A percentile compares a stretch with the other conserved stretches of the same genome.
These are phyloP conservation scores for Puccinia hordei DNA, from an alignment of 1,284 basidiomycete species.

Conservation along the genomic window DNA sequence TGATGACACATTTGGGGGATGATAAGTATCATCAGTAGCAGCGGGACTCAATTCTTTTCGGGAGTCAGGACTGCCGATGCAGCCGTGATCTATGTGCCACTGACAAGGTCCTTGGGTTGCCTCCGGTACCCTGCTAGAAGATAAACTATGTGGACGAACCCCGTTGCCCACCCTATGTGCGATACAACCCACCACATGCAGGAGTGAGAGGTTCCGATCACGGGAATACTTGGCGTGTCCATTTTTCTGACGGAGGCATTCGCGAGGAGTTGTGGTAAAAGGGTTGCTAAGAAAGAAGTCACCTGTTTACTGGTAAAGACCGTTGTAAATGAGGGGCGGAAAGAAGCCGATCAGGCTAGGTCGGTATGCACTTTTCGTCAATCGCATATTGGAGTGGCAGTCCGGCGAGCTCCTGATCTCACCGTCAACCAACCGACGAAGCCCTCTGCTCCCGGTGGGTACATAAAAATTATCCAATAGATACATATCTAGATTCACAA, in stretches of 20 bases:
- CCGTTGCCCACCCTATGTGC: no score
- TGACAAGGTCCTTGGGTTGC: no score
- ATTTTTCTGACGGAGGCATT: neutral
- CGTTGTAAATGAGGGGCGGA: slow-evolving; percentile 27
- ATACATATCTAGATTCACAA: neutral
- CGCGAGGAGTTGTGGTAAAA: slow-evolving; percentile 1
- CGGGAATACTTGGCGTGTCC: neutral
- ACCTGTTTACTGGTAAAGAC: neutral
- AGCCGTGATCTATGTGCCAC: no score
- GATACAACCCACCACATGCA: no score
- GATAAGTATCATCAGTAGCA: neutral
- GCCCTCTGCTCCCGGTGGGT: neutral
- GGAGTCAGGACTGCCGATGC: no score
- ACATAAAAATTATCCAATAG: neutral
- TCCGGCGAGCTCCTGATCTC: slow-evolving; percentile 23
- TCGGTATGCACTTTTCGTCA: neutral
- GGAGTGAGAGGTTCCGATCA: neutral
- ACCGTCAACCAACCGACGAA: neutral
- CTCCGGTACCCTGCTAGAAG: no score
- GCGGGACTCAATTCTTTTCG: neutral
- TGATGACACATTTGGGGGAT: neutral
- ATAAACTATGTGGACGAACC: neutral
- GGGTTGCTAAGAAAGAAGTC: neutral
- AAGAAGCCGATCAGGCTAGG: slow-evolving; percentile 10
- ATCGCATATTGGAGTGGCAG: no score